Percentiles rank a stretch among this genome's conserved stretches.
Evolutionary conservation across 2,329 filamentous ascomycete genomes (phyloP).

Genomic region (Microsporum canis): DNA sequence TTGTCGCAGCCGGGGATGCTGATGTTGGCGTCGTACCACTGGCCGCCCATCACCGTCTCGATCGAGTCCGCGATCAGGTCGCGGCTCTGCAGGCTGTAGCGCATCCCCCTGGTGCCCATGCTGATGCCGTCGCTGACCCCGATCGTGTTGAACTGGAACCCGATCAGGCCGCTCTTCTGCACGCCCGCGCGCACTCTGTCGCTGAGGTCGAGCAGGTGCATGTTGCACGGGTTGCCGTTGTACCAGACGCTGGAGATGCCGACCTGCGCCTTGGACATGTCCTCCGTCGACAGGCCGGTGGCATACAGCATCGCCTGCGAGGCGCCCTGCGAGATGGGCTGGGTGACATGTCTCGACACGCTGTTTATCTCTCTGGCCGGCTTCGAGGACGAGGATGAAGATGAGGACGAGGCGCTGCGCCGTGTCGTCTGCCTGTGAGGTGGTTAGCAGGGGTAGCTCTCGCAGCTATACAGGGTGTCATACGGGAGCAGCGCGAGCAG

Average conservation of each 20-base stretch:
- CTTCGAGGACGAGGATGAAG: constrained; percentile 11
- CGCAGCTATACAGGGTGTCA: neutral
- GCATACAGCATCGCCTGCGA: constrained; percentile 99
- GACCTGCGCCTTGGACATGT: constrained; percentile 94
- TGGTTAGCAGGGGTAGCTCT: neutral
- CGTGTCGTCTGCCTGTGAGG: neutral
- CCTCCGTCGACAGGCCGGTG: constrained; percentile 71
- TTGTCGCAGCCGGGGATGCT: constrained; percentile 97
- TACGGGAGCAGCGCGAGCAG: constrained; percentile 9
- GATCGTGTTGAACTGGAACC: constrained; percentile 98
- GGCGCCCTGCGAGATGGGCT: constrained; percentile 94
- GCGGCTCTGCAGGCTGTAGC: constrained; percentile 84
- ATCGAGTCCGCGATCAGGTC: constrained; percentile 97
- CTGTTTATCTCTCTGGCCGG: constrained; percentile 55
- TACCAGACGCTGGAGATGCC: constrained; percentile 98
- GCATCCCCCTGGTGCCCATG: constrained; percentile 97
- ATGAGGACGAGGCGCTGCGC: constrained; percentile 10
- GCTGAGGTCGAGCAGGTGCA: constrained; percentile 90
- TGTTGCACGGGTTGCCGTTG: constrained; percentile 96
- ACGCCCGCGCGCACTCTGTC: constrained; percentile 63
- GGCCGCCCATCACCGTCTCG: constrained; percentile 96
- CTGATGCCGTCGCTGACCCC: constrained; percentile 96
- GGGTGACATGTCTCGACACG: constrained; percentile 73
- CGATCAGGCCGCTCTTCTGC: constrained; percentile 65
- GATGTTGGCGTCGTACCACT: constrained; percentile 98